A percentile compares a stretch with the other conserved stretches of the same genome.
Evolutionary conservation across 2,329 filamentous ascomycete genomes (phyloP).

Genomic region (Aspergillus carbonarius): DNA sequence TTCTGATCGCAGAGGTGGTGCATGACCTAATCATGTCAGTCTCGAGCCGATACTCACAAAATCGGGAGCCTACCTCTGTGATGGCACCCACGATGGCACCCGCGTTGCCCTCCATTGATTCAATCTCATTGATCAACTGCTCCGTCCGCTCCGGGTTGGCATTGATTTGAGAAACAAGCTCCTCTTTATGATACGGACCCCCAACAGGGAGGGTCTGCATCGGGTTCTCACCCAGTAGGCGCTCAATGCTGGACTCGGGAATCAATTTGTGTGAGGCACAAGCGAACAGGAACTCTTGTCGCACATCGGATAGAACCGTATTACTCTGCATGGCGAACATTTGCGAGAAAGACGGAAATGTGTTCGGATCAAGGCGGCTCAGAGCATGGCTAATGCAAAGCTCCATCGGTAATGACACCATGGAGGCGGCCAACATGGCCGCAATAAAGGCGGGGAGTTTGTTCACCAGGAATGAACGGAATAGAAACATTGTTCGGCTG

Average conservation of each 20-base stretch:
- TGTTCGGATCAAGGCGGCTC: constrained; percentile 60
- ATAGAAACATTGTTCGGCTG: constrained; percentile 62
- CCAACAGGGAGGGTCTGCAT: constrained; percentile 74
- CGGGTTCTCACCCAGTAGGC: constrained; percentile 78
- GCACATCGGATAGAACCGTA: constrained; percentile 64
- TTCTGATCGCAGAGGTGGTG: constrained; percentile 58
- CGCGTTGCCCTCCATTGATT: constrained; percentile 88
- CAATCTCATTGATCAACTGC: constrained; percentile 75
- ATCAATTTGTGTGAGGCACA: constrained; percentile 88
- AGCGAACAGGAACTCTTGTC: constrained; percentile 82
- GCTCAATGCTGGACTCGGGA: constrained; percentile 71
- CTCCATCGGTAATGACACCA: constrained; percentile 61
- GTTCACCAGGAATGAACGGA: constrained; percentile 85
- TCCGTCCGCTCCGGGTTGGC: constrained; percentile 73
- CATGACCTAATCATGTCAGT: constrained; percentile 44
- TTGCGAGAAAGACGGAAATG: constrained; percentile 64
- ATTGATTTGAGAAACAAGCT: constrained; percentile 74
- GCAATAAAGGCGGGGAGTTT: constrained; percentile 63
- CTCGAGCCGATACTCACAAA: background rate
- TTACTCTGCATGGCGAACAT: constrained; percentile 62
- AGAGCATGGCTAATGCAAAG: constrained; percentile 66
- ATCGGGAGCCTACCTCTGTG: constrained; percentile 57
- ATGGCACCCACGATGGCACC: constrained; percentile 79
- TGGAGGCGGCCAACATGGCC: constrained; percentile 57
- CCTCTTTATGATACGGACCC: constrained; percentile 66